Evolutionary conservation across 495 filamentous ascomycete genomes (phyloP), one percentile per base, ranked within the genome.

Genomic region (Thozetella sp.): DNA sequence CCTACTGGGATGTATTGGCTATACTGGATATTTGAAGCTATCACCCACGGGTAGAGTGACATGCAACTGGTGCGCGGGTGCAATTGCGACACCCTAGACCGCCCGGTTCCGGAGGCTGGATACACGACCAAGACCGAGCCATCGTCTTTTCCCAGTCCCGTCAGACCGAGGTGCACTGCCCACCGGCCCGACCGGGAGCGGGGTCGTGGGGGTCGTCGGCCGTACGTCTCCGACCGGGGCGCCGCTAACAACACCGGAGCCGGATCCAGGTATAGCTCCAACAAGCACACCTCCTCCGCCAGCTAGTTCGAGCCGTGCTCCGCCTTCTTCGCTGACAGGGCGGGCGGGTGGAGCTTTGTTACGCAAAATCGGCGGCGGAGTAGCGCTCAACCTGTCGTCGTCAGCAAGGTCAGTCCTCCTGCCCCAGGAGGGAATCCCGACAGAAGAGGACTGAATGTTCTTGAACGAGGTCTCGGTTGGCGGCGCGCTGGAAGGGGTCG

Each of bases 291-390:
- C 65, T 0, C 61, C 56, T 23, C 34, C 15, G 3, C n/a, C n/a
- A 10, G 26, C 2, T n/a, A 26, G 37, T 59, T 63, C 24, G n/a
- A 67, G 48, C 1, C 64, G 60, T 0, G 54, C 61, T 6, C 61
- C 64, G 15, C 69, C 67, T 10, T 53, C 57, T 37, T 68, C 66
- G 11, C 67, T 57, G 25, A 64, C 59, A 2, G 66, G 65, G 2
- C 57, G 52, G 6, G 66, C 58, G 9, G 53, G 55, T 11, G 54
- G 57, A 4, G 55, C 65, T 25, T 71, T 78, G 51, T 66, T 79
- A 13, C 77, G 71, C 58, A 72, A 53, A 51, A 81, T 81, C 0
- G 79, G 79, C 2, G 79, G 77, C 24, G 79, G 79, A 11, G 79
- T 80, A 15, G 76, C 75, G 11, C 77, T 72, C 2, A 66, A 60